Evolutionary conservation across 768 basidiomycete species (phyloP), one percentile per base, ranked within the genome.

Genomic region (Tubosaeta sp.): DNA sequence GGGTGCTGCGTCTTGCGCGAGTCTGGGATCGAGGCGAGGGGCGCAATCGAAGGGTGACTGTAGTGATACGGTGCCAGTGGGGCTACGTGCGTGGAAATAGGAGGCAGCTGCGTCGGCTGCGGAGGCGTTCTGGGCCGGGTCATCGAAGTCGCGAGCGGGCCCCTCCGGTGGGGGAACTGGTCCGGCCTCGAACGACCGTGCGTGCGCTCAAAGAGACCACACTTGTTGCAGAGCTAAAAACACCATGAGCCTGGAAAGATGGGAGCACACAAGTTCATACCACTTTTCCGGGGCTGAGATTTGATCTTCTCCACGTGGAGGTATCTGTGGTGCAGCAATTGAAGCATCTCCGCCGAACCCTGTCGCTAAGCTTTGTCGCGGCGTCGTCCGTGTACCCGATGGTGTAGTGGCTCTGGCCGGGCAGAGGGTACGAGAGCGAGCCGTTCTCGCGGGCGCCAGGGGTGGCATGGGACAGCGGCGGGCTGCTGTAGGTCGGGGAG

Each of bases 311-410:
- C 88, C 88, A 90, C 22, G 87, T 90, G 44, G 83, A 84, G 29
- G 89, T 90, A 56, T 90, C 88, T 13, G 88, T 89, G 22, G 87
- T 90, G 65, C 84, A 84, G 67, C 88, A 90, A 65, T 90, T 90
- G 77, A 86, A 90, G 68, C 88, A 90, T 42, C 87, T 73, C 32
- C 88, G 70, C 24, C 88, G 77, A 44, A 90, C 84, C 35, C 86
- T 77, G 63, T 89, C 86, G 62, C 81, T 84, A 49, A 90, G 74
- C 69, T 90, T 90, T 1, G 87, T 89, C 1, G 86, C 79, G 0
- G 88, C 88, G 57, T 90, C 88, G 66, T 88, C 86, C 1, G 88
- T 90, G 68, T 84, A 72, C 27, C 75, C 69, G 51, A 77, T 69
- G 40, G 70, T 53, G 44, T 68, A 70, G 25, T 68, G 65, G 34